Base-by-base conservation (phyloP, 1,139 yeast genomes). In the Protomyces macrosporus region DNA sequence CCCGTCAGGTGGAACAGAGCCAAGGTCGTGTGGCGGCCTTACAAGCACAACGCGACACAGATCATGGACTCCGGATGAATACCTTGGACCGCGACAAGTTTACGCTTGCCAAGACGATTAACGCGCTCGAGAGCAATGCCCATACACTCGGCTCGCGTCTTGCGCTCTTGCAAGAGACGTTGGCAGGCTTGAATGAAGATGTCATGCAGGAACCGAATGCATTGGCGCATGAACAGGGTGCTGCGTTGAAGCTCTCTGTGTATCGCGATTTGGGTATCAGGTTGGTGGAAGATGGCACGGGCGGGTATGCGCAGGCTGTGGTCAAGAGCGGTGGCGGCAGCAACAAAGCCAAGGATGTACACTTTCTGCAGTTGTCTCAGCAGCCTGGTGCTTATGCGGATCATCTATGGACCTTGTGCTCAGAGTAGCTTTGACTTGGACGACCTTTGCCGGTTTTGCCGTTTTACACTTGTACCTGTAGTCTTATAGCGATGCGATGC, bases 331-430 rank as follows among this genome's bases (percentile, higher is more conserved):
- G 7, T 10, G 9, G 23, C 5, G 83, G 84, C 67, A 80, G 40
- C 16, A 33, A 80, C 58, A 75, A 75, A 14, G 75, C 76, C 42
- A 83, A 81, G 66, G 74, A 78, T 23, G 77, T 84, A 1, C 82
- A 81, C 68, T 78, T 82, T 4, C 74, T 87, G 60, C 78, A 81
- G 40, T 69, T 84, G 10, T 87, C 84, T 68, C 81, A 82, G 36
- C 80, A 82, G 68, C 84, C 84, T 70, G 81, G 85, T 68, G 86
- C 86, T 72, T 79, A 86, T 37, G 81, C 89, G 7, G 86, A 86
- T 70, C 84, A 81, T 71, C 80, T 87, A 32, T 87, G 95, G 95
- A 91, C 87, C 66, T 78, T 82, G 68, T 51, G 55, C 23, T 51
- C 71, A 83, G 68, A 39, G 30, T n/a, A 14, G 35, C 42, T 23